phyloP scores from a whole-genome alignment of 2,329 filamentous ascomycete genomes.

The Mycocentrospora acerina region DNA sequence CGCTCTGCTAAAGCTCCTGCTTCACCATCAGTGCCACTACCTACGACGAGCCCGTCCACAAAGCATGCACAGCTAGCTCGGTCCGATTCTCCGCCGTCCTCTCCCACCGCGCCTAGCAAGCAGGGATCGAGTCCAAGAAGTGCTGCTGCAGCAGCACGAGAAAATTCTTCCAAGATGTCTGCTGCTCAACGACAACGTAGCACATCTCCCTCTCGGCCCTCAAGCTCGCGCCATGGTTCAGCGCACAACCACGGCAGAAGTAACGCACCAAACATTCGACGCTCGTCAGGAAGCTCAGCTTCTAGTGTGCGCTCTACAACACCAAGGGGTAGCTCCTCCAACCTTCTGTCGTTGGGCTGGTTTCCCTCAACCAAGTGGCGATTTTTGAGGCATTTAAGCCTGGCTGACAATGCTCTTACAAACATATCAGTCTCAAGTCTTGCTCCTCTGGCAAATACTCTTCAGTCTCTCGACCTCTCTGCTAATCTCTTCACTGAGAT shows the following conservation, averaged over 20 bases:
- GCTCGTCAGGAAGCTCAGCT: constrained; percentile 92
- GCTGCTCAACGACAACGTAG: constrained; percentile 61
- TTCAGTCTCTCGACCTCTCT: constrained; percentile 91
- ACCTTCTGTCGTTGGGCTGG: constrained; percentile 69
- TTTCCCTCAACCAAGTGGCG: constrained; percentile 90
- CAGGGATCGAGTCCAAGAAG: constrained; percentile 50
- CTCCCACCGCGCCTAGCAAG: constrained; percentile 40
- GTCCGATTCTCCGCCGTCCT: constrained; percentile 62
- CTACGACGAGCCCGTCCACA: constrained; percentile 61
- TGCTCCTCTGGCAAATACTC: constrained; percentile 77
- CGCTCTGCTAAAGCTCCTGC: constrained; percentile 83
- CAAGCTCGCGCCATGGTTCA: constrained; percentile 71
- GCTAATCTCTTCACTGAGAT: constrained; percentile 92
- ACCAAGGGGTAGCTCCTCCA: constrained; percentile 70
- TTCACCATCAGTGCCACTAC: constrained; percentile 74
- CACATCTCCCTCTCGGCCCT: constrained; percentile 76
- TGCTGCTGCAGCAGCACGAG: constrained; percentile 54
- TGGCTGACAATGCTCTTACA: constrained; percentile 89
- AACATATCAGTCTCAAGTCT: constrained; percentile 75
- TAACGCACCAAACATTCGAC: constrained; percentile 66
- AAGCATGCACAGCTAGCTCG: constrained; percentile 67
- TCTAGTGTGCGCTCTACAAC: constrained; percentile 65
- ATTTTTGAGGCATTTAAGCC: constrained; percentile 85
- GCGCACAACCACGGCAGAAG: constrained; percentile 65
- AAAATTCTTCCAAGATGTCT: constrained; percentile 51